Conservation (phyloP, 495 filamentous ascomycete species). For the Pyrenula massariospora region DNA sequence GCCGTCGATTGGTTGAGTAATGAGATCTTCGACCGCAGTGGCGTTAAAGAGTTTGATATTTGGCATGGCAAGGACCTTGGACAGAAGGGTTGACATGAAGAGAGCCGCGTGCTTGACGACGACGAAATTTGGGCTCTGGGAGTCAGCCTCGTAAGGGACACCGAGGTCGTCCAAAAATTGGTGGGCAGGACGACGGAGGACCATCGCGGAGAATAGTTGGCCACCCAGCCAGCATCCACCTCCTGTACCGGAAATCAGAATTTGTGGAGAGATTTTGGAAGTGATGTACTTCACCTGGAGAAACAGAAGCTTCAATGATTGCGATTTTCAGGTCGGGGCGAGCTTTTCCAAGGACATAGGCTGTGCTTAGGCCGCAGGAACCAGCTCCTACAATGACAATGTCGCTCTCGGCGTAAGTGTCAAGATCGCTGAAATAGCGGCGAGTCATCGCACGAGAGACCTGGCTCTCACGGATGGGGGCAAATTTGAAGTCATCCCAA, state of each 20-base stretch:
- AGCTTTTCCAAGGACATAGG: slow-evolving; percentile 72
- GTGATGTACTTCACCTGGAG: slow-evolving; percentile 41
- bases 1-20: slow-evolving; percentile 50
- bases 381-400: slow-evolving; percentile 86
- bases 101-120: slow-evolving; percentile 89
- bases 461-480: slow-evolving; percentile 77
- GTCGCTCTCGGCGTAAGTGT: slow-evolving; percentile 82
- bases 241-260: slow-evolving; percentile 21
- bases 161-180: slow-evolving; percentile 68
- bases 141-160: slow-evolving; percentile 78
- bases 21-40: slow-evolving; percentile 80
- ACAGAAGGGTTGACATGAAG: slow-evolving; percentile 77
- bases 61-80: slow-evolving; percentile 66
- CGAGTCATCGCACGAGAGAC: slow-evolving; percentile 87
- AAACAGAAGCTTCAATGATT: slow-evolving; percentile 77
- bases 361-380: slow-evolving; percentile 72
- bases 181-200: slow-evolving; percentile 86
- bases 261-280: background rate
- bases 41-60: slow-evolving; percentile 96
- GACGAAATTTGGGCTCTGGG: slow-evolving; percentile 70
- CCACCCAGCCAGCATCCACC: slow-evolving; percentile 89
- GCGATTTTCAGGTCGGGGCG: slow-evolving; percentile 86
- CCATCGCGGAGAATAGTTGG: slow-evolving; percentile 86
- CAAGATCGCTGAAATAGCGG: slow-evolving; percentile 81
- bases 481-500: slow-evolving; percentile 72